Evolutionary conservation across 805 yeast genomes (phyloP), one percentile per base, ranked within the genome.

Genomic region (Zygosaccharomyces bailii): DNA sequence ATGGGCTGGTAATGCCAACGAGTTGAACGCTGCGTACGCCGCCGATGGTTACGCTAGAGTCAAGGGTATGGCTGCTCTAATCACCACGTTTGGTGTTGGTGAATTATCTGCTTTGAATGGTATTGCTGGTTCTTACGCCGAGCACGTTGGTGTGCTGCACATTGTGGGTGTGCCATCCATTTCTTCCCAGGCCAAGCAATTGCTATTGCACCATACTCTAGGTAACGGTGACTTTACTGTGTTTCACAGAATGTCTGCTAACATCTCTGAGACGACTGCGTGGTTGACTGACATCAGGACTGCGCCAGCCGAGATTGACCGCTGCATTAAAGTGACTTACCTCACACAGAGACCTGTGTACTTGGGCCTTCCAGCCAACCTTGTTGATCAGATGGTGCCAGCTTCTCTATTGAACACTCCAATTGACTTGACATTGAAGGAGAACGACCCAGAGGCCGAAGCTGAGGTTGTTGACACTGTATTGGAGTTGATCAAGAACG

Each of bases 1-100:
- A 71, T 86, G 95, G 96, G 89, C 86, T 40, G 96, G 95, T 59
- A 86, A 86, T 66, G 86, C 93, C 63, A 86, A 87, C 69, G 95
- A 86, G 71, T 75, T 86, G 70, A 87, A 87, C 66, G 93, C 95
- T 35, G 86, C 93, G 33, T 60, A 60, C 53, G 85, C 95, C 42
- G 89, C 93, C 36, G 96, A 86, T 67, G 96, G 95, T 52, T 86
- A 86, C 71, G 81, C 91, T 43, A 73, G 96, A 65, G 73, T 86
- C 57, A 86, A 84, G 68, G 84, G 90, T 48, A 68, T 86, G 62
- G 77, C 84, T 50, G 82, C 85, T 55, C 54, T 86, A 40, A 74
- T 86, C 59, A 86, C 95, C 64, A 86, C 96, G 40, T 86, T 86
- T 64, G 96, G 96, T 69, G 96, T 86, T 45, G 96, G 96, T 65